Evolutionary conservation across 208 protist genomes (phyloP).

Genomic region (Tritrichomonas musculus): DNA sequence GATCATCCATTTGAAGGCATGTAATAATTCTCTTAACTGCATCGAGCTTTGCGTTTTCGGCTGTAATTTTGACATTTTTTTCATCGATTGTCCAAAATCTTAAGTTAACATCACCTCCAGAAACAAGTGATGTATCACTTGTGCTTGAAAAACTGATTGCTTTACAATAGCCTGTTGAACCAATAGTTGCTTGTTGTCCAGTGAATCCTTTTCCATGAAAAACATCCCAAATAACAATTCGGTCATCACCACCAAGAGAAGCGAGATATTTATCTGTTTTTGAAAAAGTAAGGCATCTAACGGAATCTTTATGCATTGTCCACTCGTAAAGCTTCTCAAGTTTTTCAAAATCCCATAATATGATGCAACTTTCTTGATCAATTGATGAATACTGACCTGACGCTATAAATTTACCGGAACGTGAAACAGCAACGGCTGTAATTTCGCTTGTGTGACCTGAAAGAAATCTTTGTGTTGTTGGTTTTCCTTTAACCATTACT

Average conservation of each 20-base stretch:
- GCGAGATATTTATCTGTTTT: slow-evolving; percentile 72
- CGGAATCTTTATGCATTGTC: slow-evolving; percentile 79
- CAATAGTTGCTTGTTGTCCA: slow-evolving; percentile 33
- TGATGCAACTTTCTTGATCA: slow-evolving; percentile 64
- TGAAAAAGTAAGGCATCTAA: slow-evolving; percentile 78
- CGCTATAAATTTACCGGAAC: slow-evolving; percentile 71
- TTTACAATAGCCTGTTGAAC: neutral
- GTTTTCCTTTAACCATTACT: slow-evolving; percentile 64
- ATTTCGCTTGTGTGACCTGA: slow-evolving; percentile 78
- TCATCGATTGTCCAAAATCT: slow-evolving; percentile 76
- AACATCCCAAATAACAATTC: slow-evolving; percentile 78
- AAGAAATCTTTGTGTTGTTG: slow-evolving; percentile 32
- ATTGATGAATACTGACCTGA: slow-evolving; percentile 80
- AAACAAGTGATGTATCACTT: slow-evolving; percentile 68
- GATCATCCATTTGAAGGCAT: slow-evolving; percentile 12
- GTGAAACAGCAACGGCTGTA: slow-evolving; percentile 74
- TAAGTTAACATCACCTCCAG: slow-evolving; percentile 68
- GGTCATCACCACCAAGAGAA: slow-evolving; percentile 76
- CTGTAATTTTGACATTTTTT: slow-evolving; percentile 68
- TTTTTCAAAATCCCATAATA: slow-evolving; percentile 51
- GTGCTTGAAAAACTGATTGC: slow-evolving; percentile 72
- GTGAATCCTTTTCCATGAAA: neutral
- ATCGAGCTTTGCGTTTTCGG: slow-evolving; percentile 72
- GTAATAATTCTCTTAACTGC: slow-evolving; percentile 61
- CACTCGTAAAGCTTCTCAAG: slow-evolving; percentile 68